Percentiles rank a stretch among this genome's conserved stretches.
Conservation (phyloP, 1,284 basidiomycete species). For the Marasmius tenuissimus region DNA sequence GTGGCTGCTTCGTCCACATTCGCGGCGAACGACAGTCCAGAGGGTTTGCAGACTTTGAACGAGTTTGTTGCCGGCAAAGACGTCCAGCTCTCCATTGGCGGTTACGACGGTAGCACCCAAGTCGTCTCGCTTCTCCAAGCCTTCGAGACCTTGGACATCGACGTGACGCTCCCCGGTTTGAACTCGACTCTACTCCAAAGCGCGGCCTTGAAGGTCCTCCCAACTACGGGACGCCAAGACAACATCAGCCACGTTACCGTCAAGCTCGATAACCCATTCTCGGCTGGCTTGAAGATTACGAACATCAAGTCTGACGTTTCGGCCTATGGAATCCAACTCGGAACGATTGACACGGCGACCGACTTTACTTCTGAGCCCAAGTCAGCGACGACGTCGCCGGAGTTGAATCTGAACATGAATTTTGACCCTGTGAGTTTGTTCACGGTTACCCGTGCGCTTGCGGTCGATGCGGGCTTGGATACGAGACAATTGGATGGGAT, state of each 20-base stretch:
- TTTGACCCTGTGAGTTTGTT: slow-evolving; percentile 73
- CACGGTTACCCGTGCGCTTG: slow-evolving; percentile 67
- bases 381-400: slow-evolving; percentile 57
- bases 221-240: slow-evolving; percentile 63
- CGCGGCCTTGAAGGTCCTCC: slow-evolving; percentile 59
- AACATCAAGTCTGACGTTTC: slow-evolving; percentile 65
- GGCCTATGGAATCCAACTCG: slow-evolving; percentile 65
- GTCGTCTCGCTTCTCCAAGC: slow-evolving; percentile 62
- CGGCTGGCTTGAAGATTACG: slow-evolving; percentile 58
- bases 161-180: slow-evolving; percentile 63
- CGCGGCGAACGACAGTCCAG: slow-evolving; percentile 58
- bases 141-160: slow-evolving; percentile 62
- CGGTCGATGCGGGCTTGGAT: slow-evolving; percentile 62
- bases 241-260: slow-evolving; percentile 72
- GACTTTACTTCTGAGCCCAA: slow-evolving; percentile 58
- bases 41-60: slow-evolving; percentile 65
- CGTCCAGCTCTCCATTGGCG: slow-evolving; percentile 52
- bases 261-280: slow-evolving; percentile 70
- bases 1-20: slow-evolving; percentile 50
- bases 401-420: slow-evolving; percentile 66
- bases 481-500: slow-evolving; percentile 69
- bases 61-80: slow-evolving; percentile 71
- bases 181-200: slow-evolving; percentile 55
- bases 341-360: slow-evolving; percentile 58
- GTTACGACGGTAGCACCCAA: slow-evolving; percentile 62